Conservation (phyloP, 805 yeast species). For the Sungouiella blattae region DNA sequence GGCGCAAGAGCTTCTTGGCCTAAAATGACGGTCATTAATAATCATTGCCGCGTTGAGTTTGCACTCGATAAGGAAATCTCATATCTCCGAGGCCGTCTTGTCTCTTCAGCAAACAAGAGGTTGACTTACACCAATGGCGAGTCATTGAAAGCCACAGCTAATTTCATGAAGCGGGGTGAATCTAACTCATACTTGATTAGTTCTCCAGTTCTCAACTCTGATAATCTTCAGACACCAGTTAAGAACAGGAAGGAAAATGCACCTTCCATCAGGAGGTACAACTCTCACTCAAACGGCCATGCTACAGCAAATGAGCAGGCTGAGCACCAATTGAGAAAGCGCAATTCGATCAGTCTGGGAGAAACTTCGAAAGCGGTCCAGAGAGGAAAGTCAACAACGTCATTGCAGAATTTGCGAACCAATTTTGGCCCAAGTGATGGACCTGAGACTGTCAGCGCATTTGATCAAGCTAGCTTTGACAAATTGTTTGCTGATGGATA, state of each 20-base stretch:
- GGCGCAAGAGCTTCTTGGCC: conserved; percentile 97
- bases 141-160: neutral
- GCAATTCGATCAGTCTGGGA: conserved; percentile 13
- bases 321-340: conserved; percentile 4
- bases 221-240: conserved; percentile 11
- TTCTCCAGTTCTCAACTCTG: conserved; percentile 10
- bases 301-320: neutral
- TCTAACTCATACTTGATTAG: conserved; percentile 13
- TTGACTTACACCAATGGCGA: conserved; percentile 4
- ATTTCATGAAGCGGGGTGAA: neutral
- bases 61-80: conserved; percentile 78
- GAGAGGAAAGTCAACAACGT: conserved; percentile 21
- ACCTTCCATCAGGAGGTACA: conserved; percentile 25
- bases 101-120: conserved; percentile 28
- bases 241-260: neutral
- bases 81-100: conserved; percentile 57
- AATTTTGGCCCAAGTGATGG: neutral
- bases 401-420: conserved; percentile 10
- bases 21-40: conserved; percentile 74
- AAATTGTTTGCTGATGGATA: neutral
- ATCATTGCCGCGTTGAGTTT: conserved; percentile 88
- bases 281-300: conserved; percentile 9
- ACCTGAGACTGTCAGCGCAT: neutral
- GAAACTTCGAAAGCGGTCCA: conserved; percentile 4
- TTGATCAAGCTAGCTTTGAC: neutral